Evolutionary conservation across 345 rosid species (phyloP), one percentile per base, ranked within the genome.

Genomic region (Citrus sinensis): DNA sequence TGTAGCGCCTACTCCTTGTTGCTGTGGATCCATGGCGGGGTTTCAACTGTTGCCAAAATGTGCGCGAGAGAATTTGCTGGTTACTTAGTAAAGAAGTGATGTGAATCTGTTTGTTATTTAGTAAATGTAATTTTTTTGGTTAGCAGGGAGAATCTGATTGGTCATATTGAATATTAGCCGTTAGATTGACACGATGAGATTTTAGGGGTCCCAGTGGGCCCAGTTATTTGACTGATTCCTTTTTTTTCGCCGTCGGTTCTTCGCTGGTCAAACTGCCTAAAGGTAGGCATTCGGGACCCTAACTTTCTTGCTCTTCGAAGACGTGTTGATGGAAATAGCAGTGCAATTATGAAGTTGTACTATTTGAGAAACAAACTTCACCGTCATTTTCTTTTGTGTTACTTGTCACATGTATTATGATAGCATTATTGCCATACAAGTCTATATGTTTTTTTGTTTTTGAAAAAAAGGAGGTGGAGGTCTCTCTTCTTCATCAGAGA

Each of bases 11-110:
- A 83, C 25, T 81, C 80, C 69, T 67, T 82, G 83, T 39, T 73
- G 90, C 25, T 78, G 91, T 39, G 76, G 75, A 85, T 91, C 93
- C 95, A 89, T 89, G 79, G 83, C 81, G 81, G 64, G 72, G 35
- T 75, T 76, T 35, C 40, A 42, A 25, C 59, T 2, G 7, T 24
- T 3, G 14, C 49, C 32, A 10, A 59, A 39, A 1, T 60, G 35
- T 5, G 59, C 0, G 54, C 7, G 22, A 2, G 22, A 46, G 51
- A 46, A 46, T 46, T 46, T 19, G 20, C 22, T 6, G 69, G n/a
- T 34, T 34, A 34, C 46, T 49, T 7, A 1, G 55, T 2, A n/a
- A 6, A 9, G 54, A 13, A 4, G 30, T 5, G 29, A 13, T 0
- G 0, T 13, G 51, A 46, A 46, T 46, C 5, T 42, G 51, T 19